Base-by-base conservation (phyloP, 1,284 basidiomycete genomes). In the Acaromyces ingoldii region DNA sequence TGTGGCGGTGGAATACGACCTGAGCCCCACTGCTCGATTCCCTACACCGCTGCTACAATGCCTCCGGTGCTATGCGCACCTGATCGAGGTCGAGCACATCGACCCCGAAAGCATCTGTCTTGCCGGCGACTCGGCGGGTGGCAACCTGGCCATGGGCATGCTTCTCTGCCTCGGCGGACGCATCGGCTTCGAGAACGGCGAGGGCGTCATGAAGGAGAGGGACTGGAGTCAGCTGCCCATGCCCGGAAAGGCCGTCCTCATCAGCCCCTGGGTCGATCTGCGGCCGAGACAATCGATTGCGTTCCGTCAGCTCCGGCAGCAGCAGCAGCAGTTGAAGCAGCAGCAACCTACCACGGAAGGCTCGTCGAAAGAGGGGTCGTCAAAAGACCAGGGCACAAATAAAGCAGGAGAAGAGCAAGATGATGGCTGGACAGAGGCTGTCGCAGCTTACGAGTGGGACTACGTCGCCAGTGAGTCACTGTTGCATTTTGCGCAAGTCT, bases 121-220 rank as follows among this genome's bases (percentile, higher is more conserved):
- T n/a, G 66, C 67, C 1, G 72, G 72, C 29, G 72, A 75, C 47
- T 71, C 67, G 38, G 72, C 72, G 0, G 72, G 72, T 4, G 72
- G 60, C 37, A 72, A 70, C 40, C 43, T 75, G 7, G 50, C 65
- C 33, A 69, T 75, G 62, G 53, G 58, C 33, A 56, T 74, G 56
- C 54, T 75, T 4, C 59, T 74, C 15, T 63, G 60, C 43, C 60
- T 75, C 15, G 48, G 59, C 21, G 72, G 67, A 2, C 70, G 71
- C 50, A 63, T 54, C 6, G 40, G 30, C 15, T n/a, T n/a, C n/a
- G n/a, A n/a, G n/a, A 37, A 46, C 7, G 39, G 43, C 6, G 57
- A 66, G n/a, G 24, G 40, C 3, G 30, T 49, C n/a, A 40, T 63
- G 6, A 49, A 31, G 1, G 72, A 73, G 47, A 55, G 69, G 11